phyloP scores from a whole-genome alignment of 139 green algal species.

The Tetraselmis chui region DNA sequence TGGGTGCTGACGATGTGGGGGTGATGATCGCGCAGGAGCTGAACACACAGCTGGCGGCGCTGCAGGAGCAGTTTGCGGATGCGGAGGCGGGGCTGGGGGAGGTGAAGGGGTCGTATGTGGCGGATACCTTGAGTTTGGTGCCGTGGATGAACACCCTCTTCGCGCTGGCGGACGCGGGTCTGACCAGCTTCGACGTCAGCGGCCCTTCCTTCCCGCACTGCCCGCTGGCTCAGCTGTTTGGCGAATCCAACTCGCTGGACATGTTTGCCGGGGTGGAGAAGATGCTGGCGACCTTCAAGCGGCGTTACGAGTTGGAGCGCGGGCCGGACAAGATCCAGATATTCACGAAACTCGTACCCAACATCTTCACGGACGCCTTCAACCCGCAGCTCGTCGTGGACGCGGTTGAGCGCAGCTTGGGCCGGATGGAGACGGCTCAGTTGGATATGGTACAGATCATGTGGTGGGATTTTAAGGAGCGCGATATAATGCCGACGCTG shows the following conservation, averaged over 20 bases:
- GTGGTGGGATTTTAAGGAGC: constrained; percentile 39
- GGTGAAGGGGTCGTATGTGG: constrained; percentile 36
- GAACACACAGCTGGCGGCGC: constrained; percentile 19
- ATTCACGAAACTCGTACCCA: constrained; percentile 29
- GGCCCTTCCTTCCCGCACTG: constrained; percentile 32
- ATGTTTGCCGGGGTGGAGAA: constrained; percentile 34
- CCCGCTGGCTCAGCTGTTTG: constrained; percentile 27
- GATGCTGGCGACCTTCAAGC: constrained; percentile 47
- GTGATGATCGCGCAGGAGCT: not conserved
- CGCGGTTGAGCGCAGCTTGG: constrained; percentile 28
- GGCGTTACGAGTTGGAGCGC: constrained; percentile 42
- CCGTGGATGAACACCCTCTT: constrained; percentile 46
- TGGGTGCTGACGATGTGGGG: not conserved
- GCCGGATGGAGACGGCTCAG: constrained; percentile 19
- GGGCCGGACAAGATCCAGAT: constrained; percentile 32
- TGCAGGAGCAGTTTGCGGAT: constrained; percentile 21
- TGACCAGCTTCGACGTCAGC: constrained; percentile 44
- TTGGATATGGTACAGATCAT: constrained; percentile 47
- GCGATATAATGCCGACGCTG: constrained; percentile 15
- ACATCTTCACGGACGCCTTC: constrained; percentile 32
- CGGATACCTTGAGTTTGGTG: constrained; percentile 38
- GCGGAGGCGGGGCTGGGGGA: constrained; percentile 26
- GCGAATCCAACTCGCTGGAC: constrained; percentile 3
- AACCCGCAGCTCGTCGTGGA: constrained; percentile 18
- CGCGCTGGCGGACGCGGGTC: constrained; percentile 38